Evolutionary conservation across 352 stramenopile species (phyloP).

Genomic region (Phytophthora cryptogea): DNA sequence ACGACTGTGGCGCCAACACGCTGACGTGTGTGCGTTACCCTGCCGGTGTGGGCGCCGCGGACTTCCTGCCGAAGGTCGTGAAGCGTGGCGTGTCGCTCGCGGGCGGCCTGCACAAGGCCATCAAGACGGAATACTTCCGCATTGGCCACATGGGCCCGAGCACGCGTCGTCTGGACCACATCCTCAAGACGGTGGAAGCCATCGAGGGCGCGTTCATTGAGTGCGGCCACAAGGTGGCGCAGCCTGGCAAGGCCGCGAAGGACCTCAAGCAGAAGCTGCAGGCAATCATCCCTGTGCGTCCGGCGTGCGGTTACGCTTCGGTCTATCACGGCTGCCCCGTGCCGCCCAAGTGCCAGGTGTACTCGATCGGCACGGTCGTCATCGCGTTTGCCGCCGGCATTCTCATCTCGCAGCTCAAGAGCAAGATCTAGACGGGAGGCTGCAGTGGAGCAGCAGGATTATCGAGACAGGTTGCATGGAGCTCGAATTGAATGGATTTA

Average conservation of each 20-base stretch:
- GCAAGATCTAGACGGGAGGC: constrained; percentile 42
- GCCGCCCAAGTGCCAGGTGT: constrained; percentile 72
- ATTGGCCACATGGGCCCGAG: constrained; percentile 86
- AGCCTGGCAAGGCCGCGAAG: constrained; percentile 57
- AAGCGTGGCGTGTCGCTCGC: constrained; percentile 75
- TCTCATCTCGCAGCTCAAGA: constrained; percentile 55
- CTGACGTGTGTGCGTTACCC: constrained; percentile 81
- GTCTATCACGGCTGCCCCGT: constrained; percentile 67
- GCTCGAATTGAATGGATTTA: constrained; percentile 21
- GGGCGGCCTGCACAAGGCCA: constrained; percentile 75
- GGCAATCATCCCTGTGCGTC: constrained; percentile 52
- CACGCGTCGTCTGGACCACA: constrained; percentile 74
- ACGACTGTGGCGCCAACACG: constrained; percentile 62
- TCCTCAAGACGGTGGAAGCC: constrained; percentile 71
- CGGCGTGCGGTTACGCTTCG: constrained; percentile 42
- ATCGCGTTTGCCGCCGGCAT: constrained; percentile 68
- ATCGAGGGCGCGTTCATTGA: constrained; percentile 75
- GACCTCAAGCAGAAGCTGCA: constrained; percentile 65
- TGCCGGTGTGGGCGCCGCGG: constrained; percentile 54
- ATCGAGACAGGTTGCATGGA: constrained; percentile 11
- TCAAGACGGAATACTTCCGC: constrained; percentile 87
- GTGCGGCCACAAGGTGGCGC: constrained; percentile 65
- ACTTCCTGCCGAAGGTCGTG: constrained; percentile 77
- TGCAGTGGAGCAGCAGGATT: not conserved
- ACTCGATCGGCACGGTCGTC: constrained; percentile 58